Evolutionary conservation across 2,329 filamentous ascomycete genomes (phyloP).

Genomic region (Knufia fluminis): DNA sequence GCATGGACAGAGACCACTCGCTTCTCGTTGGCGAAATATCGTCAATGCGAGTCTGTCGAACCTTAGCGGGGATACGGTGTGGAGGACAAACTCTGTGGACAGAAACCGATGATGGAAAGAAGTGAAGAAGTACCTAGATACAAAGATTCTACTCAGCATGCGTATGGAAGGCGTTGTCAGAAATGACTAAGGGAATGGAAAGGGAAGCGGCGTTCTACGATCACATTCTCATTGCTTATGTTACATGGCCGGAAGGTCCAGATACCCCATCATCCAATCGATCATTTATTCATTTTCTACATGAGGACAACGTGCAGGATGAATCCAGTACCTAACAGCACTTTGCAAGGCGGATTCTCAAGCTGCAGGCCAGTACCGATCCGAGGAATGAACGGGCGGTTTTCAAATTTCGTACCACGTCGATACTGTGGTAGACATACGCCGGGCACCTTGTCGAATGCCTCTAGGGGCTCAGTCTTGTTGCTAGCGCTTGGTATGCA

Average conservation of each 20-base stretch:
- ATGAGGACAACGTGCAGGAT: no score
- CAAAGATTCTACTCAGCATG: neutral
- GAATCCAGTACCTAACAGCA: no score
- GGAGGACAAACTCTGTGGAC: constrained; percentile 21
- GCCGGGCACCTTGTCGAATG: no score
- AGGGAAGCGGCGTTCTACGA: neutral
- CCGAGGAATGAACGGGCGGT: no score
- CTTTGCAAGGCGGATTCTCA: no score
- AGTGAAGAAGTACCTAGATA: neutral
- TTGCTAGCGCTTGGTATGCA: no score
- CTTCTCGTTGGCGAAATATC: constrained; percentile 36
- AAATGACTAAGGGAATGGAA: neutral
- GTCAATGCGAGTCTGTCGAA: constrained; percentile 36
- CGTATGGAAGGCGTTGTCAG: neutral
- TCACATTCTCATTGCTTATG: neutral
- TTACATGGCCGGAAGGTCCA: neutral
- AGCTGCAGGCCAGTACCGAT: no score
- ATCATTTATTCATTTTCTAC: neutral
- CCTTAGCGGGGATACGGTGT: constrained; percentile 36
- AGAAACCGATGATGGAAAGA: constrained; percentile 16
- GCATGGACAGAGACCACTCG: constrained; percentile 20
- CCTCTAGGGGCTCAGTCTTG: no score
- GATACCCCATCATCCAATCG: neutral
- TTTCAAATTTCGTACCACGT: no score
- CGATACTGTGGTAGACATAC: no score